phyloP scores from a whole-genome alignment of 2,329 filamentous ascomycete species.

The Emergomyces pasteurianus region DNA sequence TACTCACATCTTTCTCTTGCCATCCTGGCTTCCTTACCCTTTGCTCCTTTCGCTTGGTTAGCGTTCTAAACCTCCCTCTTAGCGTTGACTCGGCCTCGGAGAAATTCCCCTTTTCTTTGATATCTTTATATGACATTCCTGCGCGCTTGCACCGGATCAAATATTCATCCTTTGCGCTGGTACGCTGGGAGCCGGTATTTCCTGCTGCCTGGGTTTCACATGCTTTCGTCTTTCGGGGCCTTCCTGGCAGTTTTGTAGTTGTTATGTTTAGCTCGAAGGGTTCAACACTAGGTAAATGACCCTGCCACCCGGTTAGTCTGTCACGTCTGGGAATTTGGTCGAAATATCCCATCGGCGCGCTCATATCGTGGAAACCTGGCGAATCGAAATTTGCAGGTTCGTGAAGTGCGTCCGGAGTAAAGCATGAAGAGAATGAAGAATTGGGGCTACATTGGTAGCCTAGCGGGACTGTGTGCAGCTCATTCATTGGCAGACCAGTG shows the following conservation, averaged over 20 bases:
- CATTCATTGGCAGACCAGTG: not conserved
- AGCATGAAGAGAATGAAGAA: slow-evolving; percentile 6
- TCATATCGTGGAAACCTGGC: not conserved
- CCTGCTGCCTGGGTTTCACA: not conserved
- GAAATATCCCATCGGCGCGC: not conserved
- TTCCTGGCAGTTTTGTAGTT: not conserved
- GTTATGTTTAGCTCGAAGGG: not conserved
- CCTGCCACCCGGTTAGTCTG: not conserved
- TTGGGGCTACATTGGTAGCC: slow-evolving; percentile 4
- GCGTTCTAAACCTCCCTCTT: slow-evolving; percentile 34
- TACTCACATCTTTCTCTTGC: slow-evolving; percentile 32
- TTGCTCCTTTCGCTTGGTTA: slow-evolving; percentile 35
- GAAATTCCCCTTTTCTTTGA: slow-evolving; percentile 32
- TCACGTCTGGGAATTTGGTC: not conserved
- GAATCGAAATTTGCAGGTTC: not conserved
- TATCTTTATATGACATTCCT: slow-evolving; percentile 37
- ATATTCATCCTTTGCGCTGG: slow-evolving; percentile 24
- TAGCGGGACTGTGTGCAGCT: not conserved
- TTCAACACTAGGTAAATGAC: not conserved
- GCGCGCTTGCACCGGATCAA: slow-evolving; percentile 30
- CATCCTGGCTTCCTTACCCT: slow-evolving; percentile 36
- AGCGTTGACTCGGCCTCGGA: slow-evolving; percentile 38
- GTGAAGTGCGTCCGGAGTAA: slow-evolving; percentile 1
- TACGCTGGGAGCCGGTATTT: slow-evolving; percentile 3
- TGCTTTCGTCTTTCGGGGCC: not conserved